Evolutionary conservation across 2,329 filamentous ascomycete species (phyloP).

Genomic region (Diaporthe nobilis): DNA sequence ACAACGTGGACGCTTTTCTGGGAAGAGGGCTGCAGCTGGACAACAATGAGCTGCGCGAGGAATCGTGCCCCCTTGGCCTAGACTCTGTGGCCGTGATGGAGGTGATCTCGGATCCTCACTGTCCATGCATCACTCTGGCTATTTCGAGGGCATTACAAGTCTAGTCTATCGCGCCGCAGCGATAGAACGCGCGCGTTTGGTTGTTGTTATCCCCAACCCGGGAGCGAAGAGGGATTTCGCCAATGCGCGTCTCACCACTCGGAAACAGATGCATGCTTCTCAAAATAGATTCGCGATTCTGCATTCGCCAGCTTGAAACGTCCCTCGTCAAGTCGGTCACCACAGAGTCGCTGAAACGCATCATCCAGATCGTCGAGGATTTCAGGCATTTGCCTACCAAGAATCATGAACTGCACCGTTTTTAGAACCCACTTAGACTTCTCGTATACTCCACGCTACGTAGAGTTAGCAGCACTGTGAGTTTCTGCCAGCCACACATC

Average conservation of each 20-base stretch:
- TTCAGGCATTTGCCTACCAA: not conserved
- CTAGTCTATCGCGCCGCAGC: not conserved
- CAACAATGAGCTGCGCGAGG: not conserved
- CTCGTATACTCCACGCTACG: slow-evolving; percentile 8
- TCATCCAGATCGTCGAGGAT: not conserved
- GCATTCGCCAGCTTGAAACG: slow-evolving; percentile 4
- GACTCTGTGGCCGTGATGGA: not conserved
- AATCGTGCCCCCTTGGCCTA: not conserved
- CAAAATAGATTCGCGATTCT: slow-evolving; percentile 26
- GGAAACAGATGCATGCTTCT: not conserved
- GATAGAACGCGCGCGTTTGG: not conserved
- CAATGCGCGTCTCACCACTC: slow-evolving; percentile 10
- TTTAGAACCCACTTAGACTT: not conserved
- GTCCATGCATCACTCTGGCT: not conserved
- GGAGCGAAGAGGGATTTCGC: not conserved
- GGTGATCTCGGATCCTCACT: not conserved
- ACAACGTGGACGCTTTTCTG: not conserved
- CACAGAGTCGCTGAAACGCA: not conserved
- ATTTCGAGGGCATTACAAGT: not conserved
- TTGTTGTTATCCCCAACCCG: not conserved
- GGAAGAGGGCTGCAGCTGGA: not conserved
- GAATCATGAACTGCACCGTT: not conserved
- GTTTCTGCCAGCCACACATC: not conserved
- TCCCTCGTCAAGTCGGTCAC: not conserved
- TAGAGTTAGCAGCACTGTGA: not conserved